A percentile compares a stretch with the other conserved stretches of the same genome.
Conservation (phyloP, 768 basidiomycete genomes). For the Hirschioporus abietinus region DNA sequence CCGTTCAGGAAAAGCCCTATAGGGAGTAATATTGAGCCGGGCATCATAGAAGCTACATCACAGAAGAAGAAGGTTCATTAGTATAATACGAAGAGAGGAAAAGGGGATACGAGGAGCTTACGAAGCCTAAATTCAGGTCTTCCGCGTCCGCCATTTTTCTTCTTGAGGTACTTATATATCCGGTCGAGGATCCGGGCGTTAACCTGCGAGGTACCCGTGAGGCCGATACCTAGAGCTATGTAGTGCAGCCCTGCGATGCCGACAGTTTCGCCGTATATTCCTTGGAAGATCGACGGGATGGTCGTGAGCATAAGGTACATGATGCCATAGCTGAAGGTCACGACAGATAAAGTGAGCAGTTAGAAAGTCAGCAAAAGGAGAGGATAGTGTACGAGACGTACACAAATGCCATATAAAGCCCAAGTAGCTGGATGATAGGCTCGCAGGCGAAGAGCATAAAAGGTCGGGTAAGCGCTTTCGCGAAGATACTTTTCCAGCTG, state of each 20-base stretch:
- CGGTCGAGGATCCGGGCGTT: constrained; percentile 19
- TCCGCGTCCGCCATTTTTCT: constrained; percentile 17
- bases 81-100: not conserved
- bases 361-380: not conserved
- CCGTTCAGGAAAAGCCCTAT: constrained; percentile 32
- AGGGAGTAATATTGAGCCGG: constrained; percentile 23
- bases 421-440: constrained; percentile 23
- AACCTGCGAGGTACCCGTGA: constrained; percentile 17
- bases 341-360: not conserved
- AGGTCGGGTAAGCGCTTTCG: constrained; percentile 28
- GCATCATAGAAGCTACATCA: constrained; percentile 18
- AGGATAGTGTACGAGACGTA: constrained; percentile 13
- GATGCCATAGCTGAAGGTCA: not conserved
- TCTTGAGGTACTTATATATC: constrained; percentile 19
- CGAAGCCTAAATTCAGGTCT: constrained; percentile 21
- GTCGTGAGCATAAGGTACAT: constrained; percentile 8
- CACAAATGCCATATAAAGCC: constrained; percentile 20
- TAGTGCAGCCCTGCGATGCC: constrained; percentile 26
- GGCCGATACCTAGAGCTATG: constrained; percentile 25
- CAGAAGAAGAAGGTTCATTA: constrained; percentile 11
- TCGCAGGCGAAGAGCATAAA: constrained; percentile 24
- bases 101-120: not conserved
- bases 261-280: constrained; percentile 18
- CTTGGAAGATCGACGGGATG: constrained; percentile 11
- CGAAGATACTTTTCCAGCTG: constrained; percentile 18